Evolutionary conservation across 2,329 filamentous ascomycete genomes (phyloP).

Genomic region (Chalaropsis thielavioides): DNA sequence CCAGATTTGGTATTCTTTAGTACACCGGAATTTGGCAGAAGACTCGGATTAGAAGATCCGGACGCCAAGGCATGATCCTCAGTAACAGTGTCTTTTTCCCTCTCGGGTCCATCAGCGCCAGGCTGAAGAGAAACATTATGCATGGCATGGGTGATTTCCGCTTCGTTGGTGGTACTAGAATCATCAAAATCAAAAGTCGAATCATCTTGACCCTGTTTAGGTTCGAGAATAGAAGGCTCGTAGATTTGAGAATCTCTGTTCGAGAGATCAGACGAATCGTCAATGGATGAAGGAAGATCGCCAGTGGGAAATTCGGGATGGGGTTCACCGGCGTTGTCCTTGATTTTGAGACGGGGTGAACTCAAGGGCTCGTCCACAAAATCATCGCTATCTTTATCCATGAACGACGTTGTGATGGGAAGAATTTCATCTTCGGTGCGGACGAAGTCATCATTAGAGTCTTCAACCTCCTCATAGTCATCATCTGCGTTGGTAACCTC

Average conservation of each 20-base stretch:
- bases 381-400: conserved; percentile 52
- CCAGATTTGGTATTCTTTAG: not conserved
- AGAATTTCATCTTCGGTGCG: conserved; percentile 68
- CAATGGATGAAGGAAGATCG: conserved; percentile 19
- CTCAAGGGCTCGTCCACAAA: conserved; percentile 67
- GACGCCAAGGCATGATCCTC: not conserved
- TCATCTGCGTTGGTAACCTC: conserved; percentile 72
- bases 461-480: conserved; percentile 83
- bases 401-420: conserved; percentile 49
- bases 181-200: not conserved
- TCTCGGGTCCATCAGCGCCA: not conserved
- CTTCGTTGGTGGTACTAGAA: not conserved
- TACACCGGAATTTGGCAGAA: not conserved
- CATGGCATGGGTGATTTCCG: conserved; percentile 11
- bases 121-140: conserved; percentile 9
- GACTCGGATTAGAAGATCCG: not conserved
- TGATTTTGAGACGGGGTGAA: conserved; percentile 44
- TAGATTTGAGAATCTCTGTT: conserved; percentile 8
- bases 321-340: conserved; percentile 42
- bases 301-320: conserved; percentile 19
- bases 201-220: not conserved
- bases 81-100: not conserved
- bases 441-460: conserved; percentile 48
- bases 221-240: conserved; percentile 10
- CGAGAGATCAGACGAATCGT: conserved; percentile 11